Evolutionary conservation across 176 grass and related monocot species (phyloP), one percentile per base, ranked within the genome.

Genomic region (Oryza punctata): DNA sequence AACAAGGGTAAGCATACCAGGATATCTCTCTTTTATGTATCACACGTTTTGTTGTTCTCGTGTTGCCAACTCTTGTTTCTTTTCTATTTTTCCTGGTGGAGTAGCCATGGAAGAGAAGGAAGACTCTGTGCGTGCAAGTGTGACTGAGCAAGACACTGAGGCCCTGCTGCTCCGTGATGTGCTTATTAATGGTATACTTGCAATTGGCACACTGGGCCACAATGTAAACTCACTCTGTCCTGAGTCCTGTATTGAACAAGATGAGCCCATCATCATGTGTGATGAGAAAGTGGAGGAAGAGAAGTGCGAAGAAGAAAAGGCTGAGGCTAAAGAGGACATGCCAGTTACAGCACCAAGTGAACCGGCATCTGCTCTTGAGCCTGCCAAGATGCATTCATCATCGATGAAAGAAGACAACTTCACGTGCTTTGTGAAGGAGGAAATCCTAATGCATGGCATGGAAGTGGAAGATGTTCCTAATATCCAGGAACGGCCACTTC

Each of bases 161-260:
- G 87, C 96, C 30, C 79, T 98, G 71, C 91, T 98, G n/a, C 85
- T 98, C 12, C 85, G 89, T 68, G 91, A 98, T 72, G 88, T 98
- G 66, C 88, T 98, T 57, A 79, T 94, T 60, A 90, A 87, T 1
- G 91, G 91, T 28, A 95, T 98, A 73, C 87, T 98, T 57, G 88
- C 89, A 41, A 98, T 98, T 50, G 96, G 96, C 72, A 98, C 96
- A 0, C 78, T 98, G 35, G 96, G 96, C 16, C 91, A 91, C 75
- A 68, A 82, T 11, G 61, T 91, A 45, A 66, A 81, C 61, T 91
- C 88, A 16, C 75, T 92, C 46, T 81, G 82, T 49, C 80, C 83
- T 27, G 70, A 82, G 23, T 40, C 65, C 21, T 79, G 61, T 70
- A 61, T 73, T 69, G 72, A 84, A 24, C 82, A 87, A 61, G 88